Evolutionary conservation across 805 yeast genomes (phyloP), one percentile per base, ranked within the genome.

Genomic region (Spathaspora boniae): DNA sequence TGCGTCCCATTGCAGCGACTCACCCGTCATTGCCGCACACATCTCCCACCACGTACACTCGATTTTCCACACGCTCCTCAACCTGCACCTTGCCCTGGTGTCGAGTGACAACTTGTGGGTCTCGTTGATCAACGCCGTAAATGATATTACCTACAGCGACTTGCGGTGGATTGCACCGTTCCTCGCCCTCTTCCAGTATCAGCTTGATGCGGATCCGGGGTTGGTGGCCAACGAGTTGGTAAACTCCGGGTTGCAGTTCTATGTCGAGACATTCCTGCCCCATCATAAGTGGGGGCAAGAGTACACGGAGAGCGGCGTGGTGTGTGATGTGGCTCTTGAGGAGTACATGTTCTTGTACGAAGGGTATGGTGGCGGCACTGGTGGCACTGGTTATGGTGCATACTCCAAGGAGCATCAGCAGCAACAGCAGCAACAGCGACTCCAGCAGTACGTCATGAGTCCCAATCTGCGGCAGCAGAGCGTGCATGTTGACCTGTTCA

Each of bases 101-200:
- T 42, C 41, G 5, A 2, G 23, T 4, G 36, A 18, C 23, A 25
- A 33, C n/a, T 38, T 53, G 2, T 61, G 66, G 65, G 46, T 59
- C 6, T 34, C 49, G 14, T 42, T 62, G 31, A 42, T 61, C 36
- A 55, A 59, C 32, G 46, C 50, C 21, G 54, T 59, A 4, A 57
- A 57, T 26, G 65, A 60, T 32, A 37, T 51, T 1, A 60, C 66
- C 37, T 56, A 53, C 34, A 40, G 54, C 9, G 60, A 60, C 33
- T 33, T 60, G 12, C 30, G 49, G 16, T 43, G 39, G 16, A 49
- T 51, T 16, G 36, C 45, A 2, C 29, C 43, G 0, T 54, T 60
- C 31, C 43, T 43, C 9, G 37, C 41, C 8, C 33, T 58, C 9
- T 48, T 60, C 29, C 45, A 45, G 7, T 31, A 39, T 9, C 36